Base-by-base conservation (phyloP, 345 rosid species). In the Brassica carinata region DNA sequence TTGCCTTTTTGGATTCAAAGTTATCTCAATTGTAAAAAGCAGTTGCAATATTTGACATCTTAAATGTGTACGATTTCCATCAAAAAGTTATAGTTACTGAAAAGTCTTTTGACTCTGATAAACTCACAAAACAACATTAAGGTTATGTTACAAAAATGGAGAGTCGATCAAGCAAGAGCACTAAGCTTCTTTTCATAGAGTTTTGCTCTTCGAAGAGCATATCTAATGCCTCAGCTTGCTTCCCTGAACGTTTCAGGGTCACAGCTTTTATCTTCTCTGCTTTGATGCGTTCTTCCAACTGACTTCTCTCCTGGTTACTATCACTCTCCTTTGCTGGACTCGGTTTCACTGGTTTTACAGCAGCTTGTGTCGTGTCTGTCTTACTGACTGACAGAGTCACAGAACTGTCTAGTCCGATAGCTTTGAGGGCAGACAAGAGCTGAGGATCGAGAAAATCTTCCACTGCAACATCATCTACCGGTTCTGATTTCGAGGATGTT, bases 391-490 rank as follows among this genome's bases (percentile, higher is more conserved):
- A 48, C 1, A 74, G 57, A 65, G 14, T 31, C 62, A 70, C 70
- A 9, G 85, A 38, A 77, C 84, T 89, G 61, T 83, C 89, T 43
- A 96, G 74, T 40, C 98, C 99, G 31, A 93, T 87, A 31, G 89
- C 93, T 82, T 83, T 87, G 69, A 95, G 80, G 23, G 98, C 96
- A 83, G 93, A 88, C 5, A 95, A 78, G 71, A 95, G 98, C 68
- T 90, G 94, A 82, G 98, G 97, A 90, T 93, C 96, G 14, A 95
- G 98, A 81, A 94, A 83, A 90, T 91, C 96, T 83, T 93, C 97
- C 38, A 91, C 91, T 55, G 63, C 83, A 59, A 84, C 89, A 71
- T 85, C 91, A 65, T 87, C 87, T 9, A 14, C 75, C 3, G 64
- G 17, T 81, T 75, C 90, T 59, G 79, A 74, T 84, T 85, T 86